Evolutionary conservation across 257 asterid genomes (phyloP).

Genomic region (Galeopsis tetrahit): DNA sequence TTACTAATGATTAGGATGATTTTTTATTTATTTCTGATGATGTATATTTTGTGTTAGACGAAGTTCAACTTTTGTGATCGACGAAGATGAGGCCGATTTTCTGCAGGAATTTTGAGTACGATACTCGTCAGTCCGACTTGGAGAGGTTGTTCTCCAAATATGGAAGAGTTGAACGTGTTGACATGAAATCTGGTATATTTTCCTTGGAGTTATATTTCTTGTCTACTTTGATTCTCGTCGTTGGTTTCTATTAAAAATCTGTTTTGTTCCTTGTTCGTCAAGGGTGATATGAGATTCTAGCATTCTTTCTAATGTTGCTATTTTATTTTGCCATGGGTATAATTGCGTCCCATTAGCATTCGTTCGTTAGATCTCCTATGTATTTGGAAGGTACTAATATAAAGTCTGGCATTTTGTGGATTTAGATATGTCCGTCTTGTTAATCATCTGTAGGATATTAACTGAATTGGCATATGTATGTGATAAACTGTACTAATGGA

Average conservation of each 20-base stretch:
- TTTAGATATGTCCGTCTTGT: no score
- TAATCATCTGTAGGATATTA: no score
- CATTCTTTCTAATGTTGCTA: neutral
- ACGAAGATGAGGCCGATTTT: conserved; percentile 73
- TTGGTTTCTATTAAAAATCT: neutral
- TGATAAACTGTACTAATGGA: no score
- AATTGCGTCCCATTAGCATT: no score
- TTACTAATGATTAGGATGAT: neutral
- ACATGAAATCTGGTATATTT: conserved; percentile 80
- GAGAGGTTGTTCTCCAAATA: conserved; percentile 81
- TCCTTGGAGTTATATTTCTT: neutral
- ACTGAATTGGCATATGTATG: no score
- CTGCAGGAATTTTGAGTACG: conserved; percentile 86
- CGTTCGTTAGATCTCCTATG: neutral
- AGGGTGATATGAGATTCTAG: neutral
- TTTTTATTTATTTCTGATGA: neutral
- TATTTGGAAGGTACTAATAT: no score
- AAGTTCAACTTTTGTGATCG: neutral
- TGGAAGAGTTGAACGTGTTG: conserved; percentile 82
- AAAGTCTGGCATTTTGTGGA: no score
- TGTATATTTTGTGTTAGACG: neutral
- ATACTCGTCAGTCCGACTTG: conserved; percentile 82
- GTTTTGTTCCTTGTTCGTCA: neutral
- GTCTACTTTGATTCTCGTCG: neutral
- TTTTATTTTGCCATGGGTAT: no score